Evolutionary conservation across 2,329 filamentous ascomycete species (phyloP).

Genomic region (Polychaeton citri): DNA sequence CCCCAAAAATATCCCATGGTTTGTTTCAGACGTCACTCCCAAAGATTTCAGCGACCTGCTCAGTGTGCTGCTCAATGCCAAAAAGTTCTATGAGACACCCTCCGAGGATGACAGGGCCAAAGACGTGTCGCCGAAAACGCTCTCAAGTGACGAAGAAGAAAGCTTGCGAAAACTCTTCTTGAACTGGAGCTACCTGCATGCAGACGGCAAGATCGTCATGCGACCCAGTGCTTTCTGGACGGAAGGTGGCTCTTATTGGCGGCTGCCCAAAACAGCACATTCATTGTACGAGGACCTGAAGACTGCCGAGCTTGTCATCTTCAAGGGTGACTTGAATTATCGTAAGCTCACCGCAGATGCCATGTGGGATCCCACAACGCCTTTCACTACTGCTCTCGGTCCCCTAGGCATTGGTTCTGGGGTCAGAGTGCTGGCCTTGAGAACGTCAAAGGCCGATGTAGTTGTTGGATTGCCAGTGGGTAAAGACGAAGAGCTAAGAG

Average conservation of each 20-base stretch:
- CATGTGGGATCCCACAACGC: constrained; percentile 74
- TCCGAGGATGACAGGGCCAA: constrained; percentile 49
- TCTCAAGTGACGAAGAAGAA: constrained; percentile 53
- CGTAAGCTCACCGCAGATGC: constrained; percentile 79
- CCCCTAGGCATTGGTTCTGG: constrained; percentile 71
- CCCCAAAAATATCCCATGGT: constrained; percentile 94
- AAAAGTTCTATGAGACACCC: constrained; percentile 62
- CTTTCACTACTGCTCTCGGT: constrained; percentile 73
- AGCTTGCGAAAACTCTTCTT: constrained; percentile 66
- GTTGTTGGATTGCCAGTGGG: constrained; percentile 77
- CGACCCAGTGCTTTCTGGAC: constrained; percentile 90
- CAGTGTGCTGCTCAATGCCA: constrained; percentile 62
- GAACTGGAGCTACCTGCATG: constrained; percentile 68
- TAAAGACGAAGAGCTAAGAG: constrained; percentile 66
- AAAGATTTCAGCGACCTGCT: constrained; percentile 75
- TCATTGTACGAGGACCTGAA: constrained; percentile 65
- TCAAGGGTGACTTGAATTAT: constrained; percentile 97
- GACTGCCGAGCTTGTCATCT: constrained; percentile 74
- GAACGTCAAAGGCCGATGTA: constrained; percentile 94
- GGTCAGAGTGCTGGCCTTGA: constrained; percentile 69
- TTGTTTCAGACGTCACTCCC: constrained; percentile 88
- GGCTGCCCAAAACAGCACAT: constrained; percentile 56
- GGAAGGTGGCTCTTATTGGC: constrained; percentile 74
- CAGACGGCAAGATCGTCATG: constrained; percentile 70
- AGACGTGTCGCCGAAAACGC: constrained; percentile 43